Evolutionary conservation across 139 green algal genomes (phyloP).

Genomic region (Picocystis salinarum): DNA sequence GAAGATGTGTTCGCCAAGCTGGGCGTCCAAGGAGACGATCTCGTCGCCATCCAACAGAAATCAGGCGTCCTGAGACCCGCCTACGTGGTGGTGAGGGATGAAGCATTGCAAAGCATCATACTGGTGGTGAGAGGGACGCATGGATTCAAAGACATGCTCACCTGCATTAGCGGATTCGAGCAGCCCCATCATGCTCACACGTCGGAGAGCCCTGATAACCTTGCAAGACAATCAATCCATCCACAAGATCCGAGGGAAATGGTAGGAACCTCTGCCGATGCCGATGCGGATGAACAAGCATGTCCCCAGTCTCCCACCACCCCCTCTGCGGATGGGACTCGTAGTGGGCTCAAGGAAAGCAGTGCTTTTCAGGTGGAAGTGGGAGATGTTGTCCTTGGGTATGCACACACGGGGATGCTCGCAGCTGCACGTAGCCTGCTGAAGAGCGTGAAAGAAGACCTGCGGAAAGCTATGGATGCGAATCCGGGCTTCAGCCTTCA

Average conservation of each 20-base stretch:
- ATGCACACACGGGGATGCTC: slow-evolving; percentile 75
- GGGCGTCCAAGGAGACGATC: too few relatives aligned
- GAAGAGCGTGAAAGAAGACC: slow-evolving; percentile 23
- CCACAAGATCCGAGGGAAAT: too few relatives aligned
- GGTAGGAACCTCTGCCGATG: too few relatives aligned
- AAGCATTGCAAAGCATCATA: slow-evolving; percentile 26
- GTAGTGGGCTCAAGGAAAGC: too few relatives aligned
- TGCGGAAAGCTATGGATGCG: slow-evolving; percentile 10
- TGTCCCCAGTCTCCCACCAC: too few relatives aligned
- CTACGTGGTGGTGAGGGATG: slow-evolving; percentile 46
- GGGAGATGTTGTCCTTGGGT: slow-evolving; percentile 65
- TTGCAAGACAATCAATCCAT: too few relatives aligned
- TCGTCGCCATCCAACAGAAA: not conserved
- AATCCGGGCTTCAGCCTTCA: slow-evolving; percentile 13
- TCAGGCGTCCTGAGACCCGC: slow-evolving; percentile 44
- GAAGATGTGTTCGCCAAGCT: too few relatives aligned
- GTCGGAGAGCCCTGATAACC: slow-evolving; percentile 7
- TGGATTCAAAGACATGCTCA: slow-evolving; percentile 41
- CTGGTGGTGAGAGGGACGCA: slow-evolving; percentile 64
- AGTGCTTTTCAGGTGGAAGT: too few relatives aligned
- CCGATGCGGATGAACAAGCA: too few relatives aligned
- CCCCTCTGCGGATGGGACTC: too few relatives aligned
- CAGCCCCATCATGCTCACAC: slow-evolving; percentile 20
- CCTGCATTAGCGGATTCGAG: slow-evolving; percentile 17
- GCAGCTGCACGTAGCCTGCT: slow-evolving; percentile 60